Conservation (phyloP, 139 green algal species). For the Coccomyxa sp. region DNA sequence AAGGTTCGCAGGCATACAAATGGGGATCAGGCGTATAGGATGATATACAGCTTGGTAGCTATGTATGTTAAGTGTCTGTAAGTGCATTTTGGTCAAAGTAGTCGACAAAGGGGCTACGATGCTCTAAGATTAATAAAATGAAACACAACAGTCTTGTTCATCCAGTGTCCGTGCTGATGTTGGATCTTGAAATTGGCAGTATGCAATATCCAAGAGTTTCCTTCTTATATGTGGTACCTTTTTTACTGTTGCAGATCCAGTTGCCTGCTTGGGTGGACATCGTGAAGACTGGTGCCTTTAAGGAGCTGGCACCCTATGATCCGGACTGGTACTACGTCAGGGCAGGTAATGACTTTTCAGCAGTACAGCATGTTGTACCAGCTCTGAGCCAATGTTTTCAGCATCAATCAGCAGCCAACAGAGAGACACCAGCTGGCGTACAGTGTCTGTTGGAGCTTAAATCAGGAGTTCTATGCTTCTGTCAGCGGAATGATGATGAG, state of each 20-base stretch:
- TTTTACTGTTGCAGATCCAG: conserved; percentile 65
- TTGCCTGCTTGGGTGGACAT: conserved; percentile 94
- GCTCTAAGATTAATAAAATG: background rate
- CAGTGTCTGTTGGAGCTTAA: too few species aligned
- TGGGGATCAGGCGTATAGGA: background rate
- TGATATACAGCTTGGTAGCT: background rate
- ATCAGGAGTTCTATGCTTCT: background rate
- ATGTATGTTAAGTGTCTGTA: background rate
- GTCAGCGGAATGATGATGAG: background rate
- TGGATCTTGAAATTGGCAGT: too few species aligned
- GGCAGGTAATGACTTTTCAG: conserved; percentile 55
- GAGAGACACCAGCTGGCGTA: too few species aligned
- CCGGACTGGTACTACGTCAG: conserved; percentile 99
- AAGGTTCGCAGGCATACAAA: conserved; percentile 64
- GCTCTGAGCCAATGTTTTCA: too few species aligned
- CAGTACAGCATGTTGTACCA: background rate
- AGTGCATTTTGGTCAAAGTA: background rate
- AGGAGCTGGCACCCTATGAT: conserved; percentile 95
- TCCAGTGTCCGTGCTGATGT: too few species aligned
- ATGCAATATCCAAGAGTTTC: too few species aligned
- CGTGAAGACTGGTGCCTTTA: conserved; percentile 93
- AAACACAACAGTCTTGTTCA: background rate
- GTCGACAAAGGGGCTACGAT: background rate
- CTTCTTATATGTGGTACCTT: too few species aligned
- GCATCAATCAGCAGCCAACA: too few species aligned